These are phyloP conservation scores for Daphne laureola DNA, from an alignment of 441 rosid genomes.

Conservation along the genomic window DNA sequence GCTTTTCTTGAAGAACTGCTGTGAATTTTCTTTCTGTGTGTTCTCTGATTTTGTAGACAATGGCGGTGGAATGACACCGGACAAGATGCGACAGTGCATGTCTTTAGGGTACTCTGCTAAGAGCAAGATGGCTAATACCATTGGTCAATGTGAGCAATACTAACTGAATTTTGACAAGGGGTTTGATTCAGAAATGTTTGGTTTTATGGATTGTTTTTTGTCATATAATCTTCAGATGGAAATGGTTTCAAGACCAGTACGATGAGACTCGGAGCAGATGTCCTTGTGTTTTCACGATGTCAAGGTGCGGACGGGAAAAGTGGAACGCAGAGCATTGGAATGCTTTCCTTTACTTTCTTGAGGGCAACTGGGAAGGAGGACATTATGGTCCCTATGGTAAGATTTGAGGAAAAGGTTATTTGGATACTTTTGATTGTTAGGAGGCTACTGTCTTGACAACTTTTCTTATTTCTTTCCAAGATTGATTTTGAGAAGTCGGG, in stretches of 20 bases:
- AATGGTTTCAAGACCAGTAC: slow-evolving; percentile 80
- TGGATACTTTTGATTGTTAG: not conserved
- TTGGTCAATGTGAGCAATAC: slow-evolving; percentile 55
- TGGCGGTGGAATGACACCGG: slow-evolving; percentile 71
- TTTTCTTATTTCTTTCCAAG: slow-evolving; percentile 18
- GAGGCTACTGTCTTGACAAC: not conserved
- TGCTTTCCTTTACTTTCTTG: slow-evolving; percentile 63
- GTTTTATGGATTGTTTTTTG: not conserved
- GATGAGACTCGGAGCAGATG: slow-evolving; percentile 90
- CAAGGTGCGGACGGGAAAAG: slow-evolving; percentile 40
- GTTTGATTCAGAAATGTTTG: too few relatives aligned
- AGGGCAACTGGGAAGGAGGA: slow-evolving; percentile 58
- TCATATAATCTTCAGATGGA: slow-evolving; percentile 42
- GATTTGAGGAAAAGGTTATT: not conserved
- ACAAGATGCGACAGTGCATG: slow-evolving; percentile 57
- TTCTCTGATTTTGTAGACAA: slow-evolving; percentile 28
- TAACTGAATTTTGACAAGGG: not conserved
- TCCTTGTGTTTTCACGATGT: slow-evolving; percentile 57
- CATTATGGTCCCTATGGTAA: slow-evolving; percentile 73
- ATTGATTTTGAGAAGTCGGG: slow-evolving; percentile 50
- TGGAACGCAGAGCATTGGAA: slow-evolving; percentile 49
- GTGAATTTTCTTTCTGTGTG: not conserved
- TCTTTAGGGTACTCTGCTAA: slow-evolving; percentile 71
- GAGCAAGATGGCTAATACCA: slow-evolving; percentile 49
- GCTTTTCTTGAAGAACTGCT: too few relatives aligned